Percentiles rank a stretch among this genome's conserved stretches.
These are phyloP conservation scores for Pleochaeta shiraiana DNA, from an alignment of 2,329 filamentous ascomycete genomes.

Conservation along the genomic window DNA sequence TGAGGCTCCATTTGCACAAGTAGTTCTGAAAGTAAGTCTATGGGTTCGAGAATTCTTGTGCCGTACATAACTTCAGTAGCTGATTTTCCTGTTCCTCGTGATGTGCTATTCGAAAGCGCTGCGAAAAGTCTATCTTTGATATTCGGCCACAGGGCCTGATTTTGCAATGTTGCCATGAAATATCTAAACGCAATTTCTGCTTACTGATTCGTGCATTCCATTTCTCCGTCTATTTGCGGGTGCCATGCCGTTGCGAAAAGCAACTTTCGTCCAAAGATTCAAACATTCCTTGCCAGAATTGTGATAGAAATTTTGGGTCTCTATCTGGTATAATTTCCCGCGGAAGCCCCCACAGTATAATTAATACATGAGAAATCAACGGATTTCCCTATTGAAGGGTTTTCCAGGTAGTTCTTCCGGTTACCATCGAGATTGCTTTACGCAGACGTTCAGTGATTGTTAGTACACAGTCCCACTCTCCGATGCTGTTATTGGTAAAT, in stretches of 20 bases:
- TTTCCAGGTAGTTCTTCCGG: neutral
- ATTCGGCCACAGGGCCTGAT: neutral
- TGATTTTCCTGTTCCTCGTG: neutral
- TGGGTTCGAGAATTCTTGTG: neutral
- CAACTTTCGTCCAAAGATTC: neutral
- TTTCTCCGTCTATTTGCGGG: neutral
- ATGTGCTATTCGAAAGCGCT: neutral
- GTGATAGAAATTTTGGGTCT: neutral
- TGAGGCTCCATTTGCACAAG: neutral
- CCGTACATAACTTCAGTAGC: neutral
- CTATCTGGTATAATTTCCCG: neutral
- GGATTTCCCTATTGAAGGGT: neutral
- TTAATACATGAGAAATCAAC: neutral
- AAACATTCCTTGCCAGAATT: conserved; percentile 1
- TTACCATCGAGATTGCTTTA: neutral
- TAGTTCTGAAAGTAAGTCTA: neutral
- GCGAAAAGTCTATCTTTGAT: neutral
- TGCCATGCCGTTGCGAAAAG: neutral
- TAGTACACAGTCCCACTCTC: neutral
- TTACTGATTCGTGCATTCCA: neutral
- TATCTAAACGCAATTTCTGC: neutral
- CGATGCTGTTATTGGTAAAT: neutral
- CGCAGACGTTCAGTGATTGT: neutral
- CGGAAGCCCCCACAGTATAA: neutral
- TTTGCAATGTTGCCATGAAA: neutral